A percentile compares a stretch with the other conserved stretches of the same genome.
Conservation (phyloP, 108 stramenopile species). For the Skeletonema menzelii region DNA sequence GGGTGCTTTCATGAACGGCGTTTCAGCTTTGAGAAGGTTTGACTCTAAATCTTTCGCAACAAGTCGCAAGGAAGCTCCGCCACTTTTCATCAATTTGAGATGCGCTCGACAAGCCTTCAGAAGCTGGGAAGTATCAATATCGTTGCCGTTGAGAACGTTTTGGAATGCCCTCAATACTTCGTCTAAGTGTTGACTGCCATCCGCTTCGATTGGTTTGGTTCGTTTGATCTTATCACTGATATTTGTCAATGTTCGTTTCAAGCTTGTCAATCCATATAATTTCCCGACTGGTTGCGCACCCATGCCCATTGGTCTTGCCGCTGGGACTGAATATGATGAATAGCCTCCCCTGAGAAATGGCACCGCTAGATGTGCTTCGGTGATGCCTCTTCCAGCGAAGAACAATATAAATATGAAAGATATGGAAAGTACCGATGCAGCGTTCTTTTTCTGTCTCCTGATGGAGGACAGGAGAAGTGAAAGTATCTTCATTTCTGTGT, state of each 20-base stretch:
- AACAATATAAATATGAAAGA: background rate
- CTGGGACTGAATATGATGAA: background rate
- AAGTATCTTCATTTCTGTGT: background rate
- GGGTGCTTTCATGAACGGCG: slow-evolving; percentile 17
- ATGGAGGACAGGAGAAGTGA: background rate
- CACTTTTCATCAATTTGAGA: slow-evolving; percentile 35
- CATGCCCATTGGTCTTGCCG: background rate
- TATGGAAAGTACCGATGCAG: background rate
- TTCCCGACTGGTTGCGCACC: background rate
- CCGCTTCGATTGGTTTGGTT: slow-evolving; percentile 17
- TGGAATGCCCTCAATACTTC: slow-evolving; percentile 32
- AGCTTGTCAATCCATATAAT: background rate
- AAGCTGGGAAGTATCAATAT: slow-evolving; percentile 46
- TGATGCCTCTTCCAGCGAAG: slow-evolving; percentile 18
- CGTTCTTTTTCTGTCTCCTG: background rate
- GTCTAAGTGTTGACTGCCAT: slow-evolving; percentile 17
- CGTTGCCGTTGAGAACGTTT: slow-evolving; percentile 38
- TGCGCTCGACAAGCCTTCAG: slow-evolving; percentile 53
- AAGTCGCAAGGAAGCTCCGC: slow-evolving; percentile 34
- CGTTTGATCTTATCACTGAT: slow-evolving; percentile 28
- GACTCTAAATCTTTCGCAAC: slow-evolving; percentile 57
- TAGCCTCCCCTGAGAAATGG: slow-evolving; percentile 21
- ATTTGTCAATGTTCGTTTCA: slow-evolving; percentile 13
- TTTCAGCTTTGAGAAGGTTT: slow-evolving; percentile 55
- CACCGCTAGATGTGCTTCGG: slow-evolving; percentile 24